Percentiles rank a stretch among this genome's conserved stretches.
phyloP scores from a whole-genome alignment of 2,329 filamentous ascomycete species.

The Xylaria arbuscula region DNA sequence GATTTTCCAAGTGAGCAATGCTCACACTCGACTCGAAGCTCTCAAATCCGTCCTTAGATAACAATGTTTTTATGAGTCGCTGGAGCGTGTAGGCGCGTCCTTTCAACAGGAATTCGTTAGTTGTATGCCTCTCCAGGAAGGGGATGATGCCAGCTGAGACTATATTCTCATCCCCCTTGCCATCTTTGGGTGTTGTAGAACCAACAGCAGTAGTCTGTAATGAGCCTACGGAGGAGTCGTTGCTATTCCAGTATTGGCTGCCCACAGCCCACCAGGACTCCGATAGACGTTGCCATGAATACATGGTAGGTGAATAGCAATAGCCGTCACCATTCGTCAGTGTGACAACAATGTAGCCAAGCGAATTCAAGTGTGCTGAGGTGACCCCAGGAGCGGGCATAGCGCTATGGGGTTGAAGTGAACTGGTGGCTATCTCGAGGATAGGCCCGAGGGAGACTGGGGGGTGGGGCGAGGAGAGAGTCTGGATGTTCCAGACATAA shows the following conservation, averaged over 20 bases:
- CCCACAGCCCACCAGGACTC: slow-evolving; percentile 98
- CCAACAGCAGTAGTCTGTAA: slow-evolving; percentile 78
- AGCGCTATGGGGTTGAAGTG: slow-evolving; percentile 78
- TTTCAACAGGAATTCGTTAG: slow-evolving; percentile 89
- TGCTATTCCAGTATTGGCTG: slow-evolving; percentile 99
- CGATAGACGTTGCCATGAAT: slow-evolving; percentile 92
- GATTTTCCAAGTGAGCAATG: slow-evolving; percentile 94
- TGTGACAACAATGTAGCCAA: slow-evolving; percentile 86
- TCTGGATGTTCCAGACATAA: slow-evolving; percentile 93
- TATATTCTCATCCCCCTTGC: slow-evolving; percentile 62
- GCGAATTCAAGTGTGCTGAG: slow-evolving; percentile 89
- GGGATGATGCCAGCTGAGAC: slow-evolving; percentile 94
- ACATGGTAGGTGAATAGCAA: slow-evolving; percentile 86
- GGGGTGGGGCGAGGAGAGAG: slow-evolving; percentile 84
- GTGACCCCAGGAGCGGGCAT: slow-evolving; percentile 86
- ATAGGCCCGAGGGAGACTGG: slow-evolving; percentile 90
- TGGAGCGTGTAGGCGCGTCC: slow-evolving; percentile 92
- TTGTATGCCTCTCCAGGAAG: slow-evolving; percentile 92
- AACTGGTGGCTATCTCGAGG: slow-evolving; percentile 84
- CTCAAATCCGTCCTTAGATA: slow-evolving; percentile 91
- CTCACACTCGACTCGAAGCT: slow-evolving; percentile 90
- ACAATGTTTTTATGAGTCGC: slow-evolving; percentile 86
- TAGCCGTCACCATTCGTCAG: slow-evolving; percentile 96
- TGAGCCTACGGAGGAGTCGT: slow-evolving; percentile 87
- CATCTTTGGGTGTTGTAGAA: slow-evolving; percentile 61